A percentile compares a stretch with the other conserved stretches of the same genome.
Conservation (phyloP, 2,329 filamentous ascomycete species). For the Pleoardoris graminearum region DNA sequence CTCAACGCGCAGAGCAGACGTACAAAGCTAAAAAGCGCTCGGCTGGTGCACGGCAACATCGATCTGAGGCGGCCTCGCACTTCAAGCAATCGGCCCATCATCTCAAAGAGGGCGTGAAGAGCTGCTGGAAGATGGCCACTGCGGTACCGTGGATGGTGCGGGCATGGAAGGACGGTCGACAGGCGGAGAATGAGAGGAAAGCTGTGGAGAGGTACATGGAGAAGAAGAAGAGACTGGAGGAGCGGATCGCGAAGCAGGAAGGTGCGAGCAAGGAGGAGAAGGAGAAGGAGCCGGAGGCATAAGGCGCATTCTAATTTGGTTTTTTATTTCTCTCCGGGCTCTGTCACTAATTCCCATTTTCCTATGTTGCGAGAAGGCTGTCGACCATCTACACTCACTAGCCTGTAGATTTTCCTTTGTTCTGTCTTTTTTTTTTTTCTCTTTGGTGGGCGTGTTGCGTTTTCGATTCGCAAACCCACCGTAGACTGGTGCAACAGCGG, state of each 20-base stretch:
- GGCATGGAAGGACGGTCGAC: constrained; percentile 17
- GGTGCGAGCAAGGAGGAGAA: constrained; percentile 14
- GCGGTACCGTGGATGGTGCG: constrained; percentile 23
- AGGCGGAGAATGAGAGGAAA: constrained; percentile 21
- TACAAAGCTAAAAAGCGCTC: constrained; percentile 23
- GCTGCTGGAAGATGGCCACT: constrained; percentile 15
- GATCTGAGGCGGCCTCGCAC: constrained; percentile 14
- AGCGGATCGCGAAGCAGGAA: constrained; percentile 9
- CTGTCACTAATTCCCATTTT: too few relatives aligned
- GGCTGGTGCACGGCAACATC: constrained; percentile 14
- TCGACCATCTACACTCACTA: too few relatives aligned
- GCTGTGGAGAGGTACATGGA: constrained; percentile 11
- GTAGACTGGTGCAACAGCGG: too few relatives aligned
- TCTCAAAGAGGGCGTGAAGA: constrained; percentile 18
- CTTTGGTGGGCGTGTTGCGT: too few relatives aligned
- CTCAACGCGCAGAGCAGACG: constrained; percentile 18
- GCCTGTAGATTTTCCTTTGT: too few relatives aligned
- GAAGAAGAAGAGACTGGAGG: constrained; percentile 20
- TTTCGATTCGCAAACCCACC: too few relatives aligned
- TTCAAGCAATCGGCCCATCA: constrained; percentile 9
- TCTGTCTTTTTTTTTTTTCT: too few relatives aligned
- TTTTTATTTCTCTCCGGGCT: too few relatives aligned
- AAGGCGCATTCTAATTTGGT: too few relatives aligned
- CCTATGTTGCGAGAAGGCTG: too few relatives aligned
- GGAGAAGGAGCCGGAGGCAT: neutral